These are phyloP conservation scores for Plenodomus biglobosus DNA, from an alignment of 2,329 filamentous ascomycete species.

Conservation along the genomic window DNA sequence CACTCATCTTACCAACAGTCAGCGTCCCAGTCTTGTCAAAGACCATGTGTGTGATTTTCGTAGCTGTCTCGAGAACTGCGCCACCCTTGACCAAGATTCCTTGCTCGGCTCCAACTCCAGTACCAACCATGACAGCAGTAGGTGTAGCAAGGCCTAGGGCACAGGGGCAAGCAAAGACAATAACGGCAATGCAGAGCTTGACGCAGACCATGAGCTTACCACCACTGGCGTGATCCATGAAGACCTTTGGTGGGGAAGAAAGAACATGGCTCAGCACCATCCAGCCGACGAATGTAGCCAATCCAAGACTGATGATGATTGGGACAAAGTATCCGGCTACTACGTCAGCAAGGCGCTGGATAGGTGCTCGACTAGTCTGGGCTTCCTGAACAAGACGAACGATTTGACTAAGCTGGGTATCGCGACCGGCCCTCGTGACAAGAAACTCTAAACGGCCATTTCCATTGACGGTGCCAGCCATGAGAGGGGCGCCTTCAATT, in stretches of 20 bases:
- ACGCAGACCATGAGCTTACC: constrained; percentile 95
- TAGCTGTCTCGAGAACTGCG: constrained; percentile 85
- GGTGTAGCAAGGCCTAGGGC: constrained; percentile 94
- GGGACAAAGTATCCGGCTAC: constrained; percentile 95
- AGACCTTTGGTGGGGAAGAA: constrained; percentile 82
- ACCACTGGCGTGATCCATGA: constrained; percentile 75
- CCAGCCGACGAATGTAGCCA: constrained; percentile 86
- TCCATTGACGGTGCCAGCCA: constrained; percentile 94
- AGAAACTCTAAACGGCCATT: constrained; percentile 89
- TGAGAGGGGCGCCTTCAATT: constrained; percentile 73
- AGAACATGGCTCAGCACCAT: constrained; percentile 92
- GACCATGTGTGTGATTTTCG: constrained; percentile 85
- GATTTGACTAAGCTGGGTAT: constrained; percentile 97
- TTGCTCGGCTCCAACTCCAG: constrained; percentile 92
- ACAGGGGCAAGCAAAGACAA: constrained; percentile 96
- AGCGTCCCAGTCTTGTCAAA: constrained; percentile 96
- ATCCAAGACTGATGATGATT: constrained; percentile 78
- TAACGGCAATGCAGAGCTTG: constrained; percentile 96
- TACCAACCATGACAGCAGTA: constrained; percentile 98
- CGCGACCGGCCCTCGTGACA: constrained; percentile 87
- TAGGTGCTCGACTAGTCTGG: constrained; percentile 90
- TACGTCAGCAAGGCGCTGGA: constrained; percentile 87
- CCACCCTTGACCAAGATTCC: constrained; percentile 98
- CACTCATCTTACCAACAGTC: constrained; percentile 93
- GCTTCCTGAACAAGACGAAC: constrained; percentile 98